A percentile compares a stretch with the other conserved stretches of the same genome.
Evolutionary conservation across 1,139 yeast species (phyloP).

Genomic region (Yamadazyma aaseri): DNA sequence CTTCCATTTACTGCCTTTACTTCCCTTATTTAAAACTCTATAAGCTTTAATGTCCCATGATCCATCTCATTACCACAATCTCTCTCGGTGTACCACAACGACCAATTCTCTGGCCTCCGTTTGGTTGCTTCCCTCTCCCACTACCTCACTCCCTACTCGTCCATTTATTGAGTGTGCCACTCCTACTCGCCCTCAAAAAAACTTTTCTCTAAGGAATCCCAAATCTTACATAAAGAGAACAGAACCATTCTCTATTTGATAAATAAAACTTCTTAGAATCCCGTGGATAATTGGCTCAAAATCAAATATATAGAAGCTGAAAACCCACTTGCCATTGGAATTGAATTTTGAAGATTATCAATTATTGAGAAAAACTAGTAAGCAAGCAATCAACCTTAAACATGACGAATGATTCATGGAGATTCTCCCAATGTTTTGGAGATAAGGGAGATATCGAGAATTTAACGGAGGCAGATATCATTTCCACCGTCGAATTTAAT

Average conservation of each 20-base stretch:
- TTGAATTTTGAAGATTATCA: no score
- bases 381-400: no score
- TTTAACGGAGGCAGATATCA: conserved; percentile 96
- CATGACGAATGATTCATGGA: conserved; percentile 46
- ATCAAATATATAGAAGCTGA: no score
- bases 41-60: no score
- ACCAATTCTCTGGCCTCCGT: not conserved
- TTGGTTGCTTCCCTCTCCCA: not conserved
- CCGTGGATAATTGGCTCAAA: no score
- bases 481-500: conserved; percentile 95
- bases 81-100: no score
- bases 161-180: not conserved
- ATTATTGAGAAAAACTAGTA: no score
- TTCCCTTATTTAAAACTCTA: no score
- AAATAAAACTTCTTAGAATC: no score
- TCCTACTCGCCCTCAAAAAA: conserved; percentile 7
- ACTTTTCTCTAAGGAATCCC: conserved; percentile 4
- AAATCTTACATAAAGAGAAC: not conserved
- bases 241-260: not conserved
- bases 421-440: conserved; percentile 92
- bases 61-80: no score
- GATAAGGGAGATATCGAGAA: conserved; percentile 96
- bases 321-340: no score
- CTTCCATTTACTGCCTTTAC: no score
- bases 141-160: not conserved